Evolutionary conservation across 306 rosid genomes (phyloP).

Genomic region (Rosa chinensis): DNA sequence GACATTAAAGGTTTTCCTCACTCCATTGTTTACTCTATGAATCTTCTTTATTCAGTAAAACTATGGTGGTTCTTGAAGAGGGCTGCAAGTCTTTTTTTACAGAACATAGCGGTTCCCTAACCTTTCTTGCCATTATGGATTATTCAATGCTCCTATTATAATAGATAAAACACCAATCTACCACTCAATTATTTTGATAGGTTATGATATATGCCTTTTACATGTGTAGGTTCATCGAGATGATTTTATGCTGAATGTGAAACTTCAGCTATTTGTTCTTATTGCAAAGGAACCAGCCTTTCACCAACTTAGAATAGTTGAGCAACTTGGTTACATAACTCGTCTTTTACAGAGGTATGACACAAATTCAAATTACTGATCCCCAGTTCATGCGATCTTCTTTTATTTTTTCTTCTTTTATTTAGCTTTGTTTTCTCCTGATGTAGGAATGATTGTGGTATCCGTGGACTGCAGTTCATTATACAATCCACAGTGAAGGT

Average conservation of each 20-base stretch:
- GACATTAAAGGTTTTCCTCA: background rate
- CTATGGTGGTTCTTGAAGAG: background rate
- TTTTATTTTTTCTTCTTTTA: constrained; percentile 3
- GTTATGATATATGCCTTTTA: constrained; percentile 10
- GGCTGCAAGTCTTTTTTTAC: background rate
- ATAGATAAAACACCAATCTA: background rate
- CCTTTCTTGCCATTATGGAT: background rate
- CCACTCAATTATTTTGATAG: background rate
- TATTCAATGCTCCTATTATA: background rate
- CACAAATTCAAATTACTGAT: constrained; percentile 7
- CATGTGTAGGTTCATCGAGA: constrained; percentile 76
- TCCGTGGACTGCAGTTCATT: constrained; percentile 76
- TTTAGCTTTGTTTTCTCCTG: background rate
- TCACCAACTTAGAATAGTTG: constrained; percentile 97
- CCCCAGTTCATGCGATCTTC: constrained; percentile 11
- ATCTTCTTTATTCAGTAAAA: background rate
- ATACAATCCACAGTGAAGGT: constrained; percentile 92
- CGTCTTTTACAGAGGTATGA: constrained; percentile 67
- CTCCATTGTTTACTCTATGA: background rate
- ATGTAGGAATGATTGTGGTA: constrained; percentile 75
- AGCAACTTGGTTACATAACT: constrained; percentile 92
- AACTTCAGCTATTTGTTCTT: constrained; percentile 89
- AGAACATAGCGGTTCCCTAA: background rate
- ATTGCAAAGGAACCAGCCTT: constrained; percentile 87
- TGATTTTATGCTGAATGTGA: constrained; percentile 74